Evolutionary conservation across 2,329 filamentous ascomycete genomes (phyloP).

Genomic region (Chrysosporium queenslandicum): DNA sequence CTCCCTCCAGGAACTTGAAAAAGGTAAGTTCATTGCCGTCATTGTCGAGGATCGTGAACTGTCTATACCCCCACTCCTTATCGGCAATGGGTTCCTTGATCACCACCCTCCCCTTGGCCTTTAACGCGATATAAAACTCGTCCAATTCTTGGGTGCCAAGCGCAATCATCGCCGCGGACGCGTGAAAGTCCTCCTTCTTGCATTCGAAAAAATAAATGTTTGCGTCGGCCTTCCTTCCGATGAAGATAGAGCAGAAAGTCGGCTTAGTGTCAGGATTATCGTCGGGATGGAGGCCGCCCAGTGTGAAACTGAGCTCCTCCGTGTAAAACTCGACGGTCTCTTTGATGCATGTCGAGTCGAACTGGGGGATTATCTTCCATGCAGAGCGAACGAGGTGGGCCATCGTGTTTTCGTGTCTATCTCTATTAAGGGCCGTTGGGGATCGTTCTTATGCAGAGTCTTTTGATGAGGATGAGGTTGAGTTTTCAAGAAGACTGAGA

Average conservation of each 20-base stretch:
- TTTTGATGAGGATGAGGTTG: no score
- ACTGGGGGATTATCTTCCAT: slow-evolving; percentile 20
- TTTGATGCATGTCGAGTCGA: slow-evolving; percentile 16
- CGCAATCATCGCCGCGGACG: slow-evolving; percentile 17
- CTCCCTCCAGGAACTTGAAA: slow-evolving; percentile 18
- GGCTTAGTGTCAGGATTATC: slow-evolving; percentile 13
- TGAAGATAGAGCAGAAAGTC: slow-evolving; percentile 18
- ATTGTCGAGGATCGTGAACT: slow-evolving; percentile 16
- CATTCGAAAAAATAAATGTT: slow-evolving; percentile 19
- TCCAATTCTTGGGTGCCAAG: slow-evolving; percentile 18
- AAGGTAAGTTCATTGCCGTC: slow-evolving; percentile 17
- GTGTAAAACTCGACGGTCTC: slow-evolving; percentile 18
- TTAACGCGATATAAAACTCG: slow-evolving; percentile 16
- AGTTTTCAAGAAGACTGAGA: no score
- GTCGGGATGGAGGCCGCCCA: slow-evolving; percentile 18
- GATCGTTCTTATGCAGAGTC: not conserved
- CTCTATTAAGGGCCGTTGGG: not conserved
- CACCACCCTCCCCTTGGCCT: slow-evolving; percentile 11
- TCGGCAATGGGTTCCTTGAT: slow-evolving; percentile 14
- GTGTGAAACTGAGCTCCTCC: slow-evolving; percentile 17
- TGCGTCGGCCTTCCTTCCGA: slow-evolving; percentile 18
- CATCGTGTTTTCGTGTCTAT: not conserved
- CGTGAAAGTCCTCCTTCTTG: slow-evolving; percentile 12
- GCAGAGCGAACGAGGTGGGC: slow-evolving; percentile 11
- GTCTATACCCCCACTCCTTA: slow-evolving; percentile 16